Percentiles rank a stretch among this genome's conserved stretches.
Evolutionary conservation across 345 rosid species (phyloP).

Genomic region (Lepidium africanum): DNA sequence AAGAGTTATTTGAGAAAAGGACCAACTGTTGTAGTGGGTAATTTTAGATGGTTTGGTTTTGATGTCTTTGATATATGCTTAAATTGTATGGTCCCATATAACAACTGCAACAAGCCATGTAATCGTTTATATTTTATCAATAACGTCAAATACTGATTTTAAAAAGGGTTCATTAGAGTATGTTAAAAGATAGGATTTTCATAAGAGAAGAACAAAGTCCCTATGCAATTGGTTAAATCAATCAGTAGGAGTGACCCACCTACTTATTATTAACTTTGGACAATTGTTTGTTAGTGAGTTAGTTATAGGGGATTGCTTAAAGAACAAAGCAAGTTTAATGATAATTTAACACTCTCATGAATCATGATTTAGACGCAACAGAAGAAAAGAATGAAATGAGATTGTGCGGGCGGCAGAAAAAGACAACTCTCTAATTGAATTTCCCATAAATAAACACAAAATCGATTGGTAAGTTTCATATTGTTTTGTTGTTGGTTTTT

Average conservation of each 20-base stretch:
- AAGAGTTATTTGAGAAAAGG: neutral
- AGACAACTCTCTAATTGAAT: neutral
- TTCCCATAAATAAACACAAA: conserved; percentile 11
- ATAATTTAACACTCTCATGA: neutral
- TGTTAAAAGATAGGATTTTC: neutral
- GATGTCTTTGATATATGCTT: neutral
- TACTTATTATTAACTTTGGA: neutral
- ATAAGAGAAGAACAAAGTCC: neutral
- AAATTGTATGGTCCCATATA: neutral
- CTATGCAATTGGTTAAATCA: neutral
- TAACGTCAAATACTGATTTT: neutral
- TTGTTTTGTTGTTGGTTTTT: neutral
- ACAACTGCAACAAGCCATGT: neutral
- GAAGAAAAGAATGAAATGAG: neutral
- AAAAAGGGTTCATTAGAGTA: neutral
- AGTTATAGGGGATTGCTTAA: conserved; percentile 19
- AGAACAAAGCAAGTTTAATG: neutral
- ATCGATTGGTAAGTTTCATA: conserved; percentile 9
- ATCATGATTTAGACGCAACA: conserved; percentile 7
- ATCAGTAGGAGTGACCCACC: neutral
- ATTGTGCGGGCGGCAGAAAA: conserved; percentile 1
- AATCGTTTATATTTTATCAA: neutral
- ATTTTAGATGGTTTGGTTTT: neutral
- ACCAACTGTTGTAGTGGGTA: neutral
- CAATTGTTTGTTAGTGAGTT: neutral